A percentile compares a stretch with the other conserved stretches of the same genome.
phyloP scores from a whole-genome alignment of 139 green algal genomes.

The Closterium sp. region DNA sequence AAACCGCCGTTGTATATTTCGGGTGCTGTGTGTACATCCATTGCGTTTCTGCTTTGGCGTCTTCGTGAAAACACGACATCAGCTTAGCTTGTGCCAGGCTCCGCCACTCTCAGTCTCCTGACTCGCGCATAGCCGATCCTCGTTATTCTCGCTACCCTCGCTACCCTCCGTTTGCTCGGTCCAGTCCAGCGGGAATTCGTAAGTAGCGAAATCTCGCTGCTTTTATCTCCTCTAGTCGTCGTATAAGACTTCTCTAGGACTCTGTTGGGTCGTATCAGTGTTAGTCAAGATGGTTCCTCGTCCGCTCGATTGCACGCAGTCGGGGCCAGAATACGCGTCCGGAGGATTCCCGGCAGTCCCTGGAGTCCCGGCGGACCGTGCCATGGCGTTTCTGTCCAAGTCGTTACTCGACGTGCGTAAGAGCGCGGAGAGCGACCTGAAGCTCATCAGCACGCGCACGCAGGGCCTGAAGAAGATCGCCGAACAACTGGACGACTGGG shows the following conservation, averaged over 20 bases:
- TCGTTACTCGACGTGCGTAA: conserved; percentile 20
- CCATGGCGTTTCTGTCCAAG: conserved; percentile 14
- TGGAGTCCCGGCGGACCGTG: background rate
- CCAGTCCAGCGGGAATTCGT: background rate
- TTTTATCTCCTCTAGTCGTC: too few relatives aligned
- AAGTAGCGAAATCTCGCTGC: too few relatives aligned
- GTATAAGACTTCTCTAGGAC: background rate
- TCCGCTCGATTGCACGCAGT: background rate
- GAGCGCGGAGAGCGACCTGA: conserved; percentile 15
- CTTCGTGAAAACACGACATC: background rate
- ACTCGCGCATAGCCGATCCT: background rate
- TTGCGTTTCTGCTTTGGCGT: background rate
- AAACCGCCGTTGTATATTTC: background rate
- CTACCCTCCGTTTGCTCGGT: background rate
- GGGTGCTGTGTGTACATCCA: background rate
- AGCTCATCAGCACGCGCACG: background rate
- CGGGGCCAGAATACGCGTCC: background rate
- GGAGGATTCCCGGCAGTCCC: background rate
- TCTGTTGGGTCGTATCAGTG: background rate
- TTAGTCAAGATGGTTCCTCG: background rate
- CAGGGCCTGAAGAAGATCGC: conserved; percentile 10
- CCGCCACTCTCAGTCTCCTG: too few relatives aligned
- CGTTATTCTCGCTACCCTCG: background rate
- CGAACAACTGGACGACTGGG: conserved; percentile 12
- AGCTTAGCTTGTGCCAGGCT: background rate